Percentiles rank a stretch among this genome's conserved stretches.
Evolutionary conservation across 805 yeast genomes (phyloP).

Genomic region (Barnettozyma siamensis): DNA sequence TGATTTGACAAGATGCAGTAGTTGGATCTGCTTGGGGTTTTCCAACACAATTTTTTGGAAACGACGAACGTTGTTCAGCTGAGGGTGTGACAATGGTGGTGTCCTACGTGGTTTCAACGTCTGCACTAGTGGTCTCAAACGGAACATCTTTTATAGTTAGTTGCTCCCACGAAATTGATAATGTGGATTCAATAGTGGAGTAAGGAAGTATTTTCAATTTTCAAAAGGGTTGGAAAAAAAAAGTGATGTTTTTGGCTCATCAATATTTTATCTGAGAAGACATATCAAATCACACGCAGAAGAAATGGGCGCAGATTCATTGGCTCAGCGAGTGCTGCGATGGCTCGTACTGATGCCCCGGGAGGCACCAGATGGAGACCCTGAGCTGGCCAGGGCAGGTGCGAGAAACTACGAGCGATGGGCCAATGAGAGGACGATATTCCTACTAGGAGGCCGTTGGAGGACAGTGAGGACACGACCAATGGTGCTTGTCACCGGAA

Average conservation of each 20-base stretch:
- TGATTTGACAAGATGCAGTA: constrained; percentile 9
- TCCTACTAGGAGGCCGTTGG: constrained; percentile 62
- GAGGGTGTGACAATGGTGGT: not conserved
- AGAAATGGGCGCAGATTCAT: not conserved
- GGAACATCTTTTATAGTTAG: too few relatives aligned
- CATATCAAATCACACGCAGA: too few relatives aligned
- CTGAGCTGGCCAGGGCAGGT: not conserved
- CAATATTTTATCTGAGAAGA: too few relatives aligned
- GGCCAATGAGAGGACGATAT: constrained; percentile 37
- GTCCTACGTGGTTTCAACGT: not conserved
- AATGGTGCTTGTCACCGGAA: constrained; percentile 28
- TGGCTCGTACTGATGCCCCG: constrained; percentile 22
- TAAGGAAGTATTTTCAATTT: too few relatives aligned
- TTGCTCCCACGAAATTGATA: too few relatives aligned
- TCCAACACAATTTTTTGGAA: constrained; percentile 3
- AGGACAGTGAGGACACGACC: constrained; percentile 40
- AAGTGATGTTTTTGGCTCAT: too few relatives aligned
- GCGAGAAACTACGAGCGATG: constrained; percentile 39
- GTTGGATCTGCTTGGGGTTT: constrained; percentile 4
- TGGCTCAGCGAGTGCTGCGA: constrained; percentile 11
- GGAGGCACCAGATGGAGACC: not conserved
- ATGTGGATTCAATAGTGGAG: too few relatives aligned
- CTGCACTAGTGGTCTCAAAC: not conserved
- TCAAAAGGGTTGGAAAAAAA: too few relatives aligned
- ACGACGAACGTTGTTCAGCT: not conserved